Conservation (phyloP, 2,329 filamentous ascomycete genomes). For the Alternaria incomplexa region DNA sequence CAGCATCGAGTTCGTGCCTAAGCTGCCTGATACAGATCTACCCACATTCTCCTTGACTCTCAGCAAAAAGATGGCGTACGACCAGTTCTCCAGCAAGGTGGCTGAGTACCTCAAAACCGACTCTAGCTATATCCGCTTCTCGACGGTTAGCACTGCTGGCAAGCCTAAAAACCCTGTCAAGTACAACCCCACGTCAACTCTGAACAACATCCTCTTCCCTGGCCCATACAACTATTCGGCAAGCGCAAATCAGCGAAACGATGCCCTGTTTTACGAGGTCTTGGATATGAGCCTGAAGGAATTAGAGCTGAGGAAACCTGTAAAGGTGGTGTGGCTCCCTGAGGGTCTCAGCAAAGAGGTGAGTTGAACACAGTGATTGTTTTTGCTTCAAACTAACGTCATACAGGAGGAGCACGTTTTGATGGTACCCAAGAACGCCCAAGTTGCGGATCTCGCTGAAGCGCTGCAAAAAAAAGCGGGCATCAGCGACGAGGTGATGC, state of each 20-base stretch:
- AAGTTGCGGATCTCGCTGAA: conserved; percentile 76
- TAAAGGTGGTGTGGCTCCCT: conserved; percentile 83
- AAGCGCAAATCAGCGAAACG: conserved; percentile 69
- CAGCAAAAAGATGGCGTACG: conserved; percentile 88
- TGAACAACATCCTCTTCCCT: conserved; percentile 79
- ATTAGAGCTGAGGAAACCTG: conserved; percentile 86
- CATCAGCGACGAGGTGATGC: conserved; percentile 75
- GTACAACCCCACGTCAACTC: conserved; percentile 70
- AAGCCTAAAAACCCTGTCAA: conserved; percentile 82
- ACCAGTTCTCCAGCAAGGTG: conserved; percentile 82
- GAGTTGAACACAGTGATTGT: conserved; percentile 34
- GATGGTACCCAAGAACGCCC: conserved; percentile 85
- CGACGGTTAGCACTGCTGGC: conserved; percentile 80
- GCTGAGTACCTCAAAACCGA: conserved; percentile 78
- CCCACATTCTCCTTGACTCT: conserved; percentile 77
- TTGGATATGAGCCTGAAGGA: conserved; percentile 94
- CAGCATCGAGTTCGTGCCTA: conserved; percentile 76
- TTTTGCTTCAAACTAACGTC: conserved; percentile 13
- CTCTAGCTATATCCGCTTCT: conserved; percentile 88
- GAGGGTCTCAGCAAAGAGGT: conserved; percentile 93
- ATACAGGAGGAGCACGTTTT: conserved; percentile 76
- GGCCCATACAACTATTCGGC: conserved; percentile 73
- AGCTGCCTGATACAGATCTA: conserved; percentile 63
- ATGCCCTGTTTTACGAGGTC: conserved; percentile 89
- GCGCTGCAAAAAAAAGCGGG: conserved; percentile 81